A percentile compares a stretch with the other conserved stretches of the same genome.
Evolutionary conservation across 768 basidiomycete genomes (phyloP).

Genomic region (Collybia sordida): DNA sequence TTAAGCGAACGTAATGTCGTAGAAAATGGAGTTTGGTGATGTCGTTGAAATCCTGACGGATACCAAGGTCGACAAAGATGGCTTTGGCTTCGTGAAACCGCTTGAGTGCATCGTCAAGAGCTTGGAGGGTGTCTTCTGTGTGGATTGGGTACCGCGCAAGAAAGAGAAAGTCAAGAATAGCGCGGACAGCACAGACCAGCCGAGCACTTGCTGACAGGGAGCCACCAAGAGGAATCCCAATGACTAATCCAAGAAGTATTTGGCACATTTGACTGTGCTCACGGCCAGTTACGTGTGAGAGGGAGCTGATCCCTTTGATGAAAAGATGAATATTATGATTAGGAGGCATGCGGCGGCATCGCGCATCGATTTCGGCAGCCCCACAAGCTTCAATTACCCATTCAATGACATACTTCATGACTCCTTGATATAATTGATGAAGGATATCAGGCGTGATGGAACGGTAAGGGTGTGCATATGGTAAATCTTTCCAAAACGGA

Average conservation of each 20-base stretch:
- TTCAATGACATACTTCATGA: too few relatives aligned
- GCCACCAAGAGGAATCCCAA: conserved; percentile 10
- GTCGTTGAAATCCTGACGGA: conserved; percentile 29
- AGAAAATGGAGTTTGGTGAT: too few relatives aligned
- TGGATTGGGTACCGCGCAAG: conserved; percentile 26
- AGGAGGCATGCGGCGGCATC: conserved; percentile 27
- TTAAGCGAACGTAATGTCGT: too few relatives aligned
- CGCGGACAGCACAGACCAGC: conserved; percentile 8
- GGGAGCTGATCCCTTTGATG: conserved; percentile 30
- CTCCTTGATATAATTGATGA: conserved; percentile 35
- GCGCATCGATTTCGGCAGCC: too few relatives aligned
- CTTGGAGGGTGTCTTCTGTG: conserved; percentile 20
- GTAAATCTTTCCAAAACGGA: conserved; percentile 27
- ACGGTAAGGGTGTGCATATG: conserved; percentile 21
- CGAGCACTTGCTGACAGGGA: too few relatives aligned
- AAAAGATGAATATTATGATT: conserved; percentile 34
- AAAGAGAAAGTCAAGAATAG: too few relatives aligned
- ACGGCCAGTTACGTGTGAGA: conserved; percentile 37
- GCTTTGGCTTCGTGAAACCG: conserved; percentile 27
- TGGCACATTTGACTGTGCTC: too few relatives aligned
- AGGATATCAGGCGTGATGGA: conserved; percentile 31
- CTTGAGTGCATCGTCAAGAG: conserved; percentile 21
- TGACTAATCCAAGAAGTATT: conserved; percentile 26
- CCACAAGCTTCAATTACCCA: too few relatives aligned
- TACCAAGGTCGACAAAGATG: conserved; percentile 26